Conservation (phyloP, 805 yeast genomes). For the Ogataea pini region DNA sequence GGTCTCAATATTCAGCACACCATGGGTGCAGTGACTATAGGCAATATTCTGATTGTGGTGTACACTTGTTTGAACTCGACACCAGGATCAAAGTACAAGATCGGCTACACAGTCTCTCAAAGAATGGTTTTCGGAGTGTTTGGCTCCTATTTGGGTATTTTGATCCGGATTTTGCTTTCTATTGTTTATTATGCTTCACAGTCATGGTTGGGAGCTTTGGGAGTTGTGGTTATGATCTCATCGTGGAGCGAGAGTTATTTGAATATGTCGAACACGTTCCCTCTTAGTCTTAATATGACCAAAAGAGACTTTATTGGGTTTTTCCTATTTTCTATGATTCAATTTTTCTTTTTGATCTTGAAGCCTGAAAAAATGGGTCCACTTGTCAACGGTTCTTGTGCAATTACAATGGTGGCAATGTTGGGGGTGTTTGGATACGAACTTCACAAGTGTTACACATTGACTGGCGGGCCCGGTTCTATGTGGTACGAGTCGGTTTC, state of each 20-base stretch:
- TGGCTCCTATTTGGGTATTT: slow-evolving; percentile 44
- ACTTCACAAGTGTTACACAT: slow-evolving; percentile 9
- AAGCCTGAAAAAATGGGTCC: slow-evolving; percentile 12
- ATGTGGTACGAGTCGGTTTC: slow-evolving; percentile 15
- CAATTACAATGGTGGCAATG: slow-evolving; percentile 14
- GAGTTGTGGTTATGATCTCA: slow-evolving; percentile 41
- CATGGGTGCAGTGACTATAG: slow-evolving; percentile 36
- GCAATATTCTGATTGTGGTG: slow-evolving; percentile 50
- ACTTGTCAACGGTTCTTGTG: slow-evolving; percentile 14
- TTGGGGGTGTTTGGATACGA: slow-evolving; percentile 13
- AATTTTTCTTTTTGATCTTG: slow-evolving; percentile 40
- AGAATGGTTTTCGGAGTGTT: slow-evolving; percentile 47
- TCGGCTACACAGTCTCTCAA: slow-evolving; percentile 47
- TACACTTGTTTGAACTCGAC: slow-evolving; percentile 8
- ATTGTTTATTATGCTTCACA: slow-evolving; percentile 43
- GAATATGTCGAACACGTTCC: slow-evolving; percentile 41
- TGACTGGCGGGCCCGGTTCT: slow-evolving; percentile 17
- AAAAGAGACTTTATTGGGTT: slow-evolving; percentile 44
- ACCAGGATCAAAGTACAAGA: slow-evolving; percentile 40
- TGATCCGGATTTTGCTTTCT: slow-evolving; percentile 43
- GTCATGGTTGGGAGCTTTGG: slow-evolving; percentile 46
- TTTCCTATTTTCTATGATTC: slow-evolving; percentile 44
- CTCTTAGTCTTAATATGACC: slow-evolving; percentile 39
- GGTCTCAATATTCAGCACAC: slow-evolving; percentile 43
- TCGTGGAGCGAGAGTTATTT: slow-evolving; percentile 42